Evolutionary conservation across 768 basidiomycete species (phyloP), one percentile per base, ranked within the genome.

Genomic region (Trametes cubensis): DNA sequence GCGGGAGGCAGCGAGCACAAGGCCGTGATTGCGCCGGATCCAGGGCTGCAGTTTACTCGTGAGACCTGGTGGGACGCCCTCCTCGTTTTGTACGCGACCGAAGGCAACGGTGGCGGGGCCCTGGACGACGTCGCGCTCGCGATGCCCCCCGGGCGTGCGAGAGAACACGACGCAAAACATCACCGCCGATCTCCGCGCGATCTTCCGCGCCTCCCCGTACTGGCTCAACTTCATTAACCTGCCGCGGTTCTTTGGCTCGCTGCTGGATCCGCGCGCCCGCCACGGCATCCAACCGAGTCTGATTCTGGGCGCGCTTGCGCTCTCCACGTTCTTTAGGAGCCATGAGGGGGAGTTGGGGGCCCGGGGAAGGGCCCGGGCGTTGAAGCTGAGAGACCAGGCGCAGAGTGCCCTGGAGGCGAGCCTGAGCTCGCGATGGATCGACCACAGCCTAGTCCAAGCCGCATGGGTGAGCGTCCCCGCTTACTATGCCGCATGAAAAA

Each of bases 61-160:
- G 85, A 88, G 75, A 85, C 84, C 23, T 91, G 90, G 90, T 92
- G 88, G 86, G 91, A 91, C 69, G 84, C 82, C 4, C 78, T 92
- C 18, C 73, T 90, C 39, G 75, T 77, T 42, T 69, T 87, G 28
- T 90, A 90, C 70, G 55, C 68, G 30, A 63, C 57, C 23, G 50
- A 56, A 21, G 54, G 54, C 49, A 26, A 39, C 10, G 26, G 21
- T 39, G 57, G 56, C 6, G 14, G 42, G 8, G 44, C 20, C 14
- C 21, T 59, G 13, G 39, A 41, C 66, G 63, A 62, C n/a, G 21
- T 58, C 30, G 49, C 47, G 28, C 56, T 68, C 46, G 26, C 64
- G n/a, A 60, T 56, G 47, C 64, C 64, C 21, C 60, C 67, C 2
- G 65, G n/a, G 60, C 39, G 75, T 83, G 69, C 83, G 86, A 25